Conservation (phyloP, 2,329 filamentous ascomycete genomes). For the Fusarium sp. region DNA sequence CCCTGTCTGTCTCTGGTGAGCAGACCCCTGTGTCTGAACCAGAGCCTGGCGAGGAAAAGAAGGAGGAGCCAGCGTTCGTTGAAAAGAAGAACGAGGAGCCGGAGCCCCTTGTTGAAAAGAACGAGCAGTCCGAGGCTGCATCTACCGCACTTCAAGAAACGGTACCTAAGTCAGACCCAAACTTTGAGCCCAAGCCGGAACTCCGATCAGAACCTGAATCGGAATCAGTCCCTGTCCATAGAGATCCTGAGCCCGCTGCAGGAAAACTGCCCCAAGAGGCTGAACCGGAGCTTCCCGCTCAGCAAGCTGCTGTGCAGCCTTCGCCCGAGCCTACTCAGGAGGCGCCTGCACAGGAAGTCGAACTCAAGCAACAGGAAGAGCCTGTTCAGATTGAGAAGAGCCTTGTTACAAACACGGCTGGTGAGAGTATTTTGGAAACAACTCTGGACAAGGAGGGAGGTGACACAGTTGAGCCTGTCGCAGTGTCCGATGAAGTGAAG, state of each 20-base stretch:
- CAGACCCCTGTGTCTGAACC: constrained; percentile 27
- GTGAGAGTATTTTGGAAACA: constrained; percentile 59
- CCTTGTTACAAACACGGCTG: constrained; percentile 58
- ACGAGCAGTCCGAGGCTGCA: constrained; percentile 1
- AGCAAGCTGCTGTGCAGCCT: constrained; percentile 34
- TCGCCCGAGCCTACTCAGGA: constrained; percentile 19
- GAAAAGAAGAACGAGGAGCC: constrained; percentile 12
- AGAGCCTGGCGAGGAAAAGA: constrained; percentile 7
- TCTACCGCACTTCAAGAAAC: constrained; percentile 12
- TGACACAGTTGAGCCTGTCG: constrained; percentile 52
- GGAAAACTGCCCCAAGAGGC: constrained; percentile 28
- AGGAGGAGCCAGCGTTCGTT: constrained; percentile 1
- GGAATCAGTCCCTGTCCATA: constrained; percentile 29
- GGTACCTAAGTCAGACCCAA: constrained; percentile 15
- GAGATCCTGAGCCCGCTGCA: constrained; percentile 25
- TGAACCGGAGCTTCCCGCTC: constrained; percentile 22
- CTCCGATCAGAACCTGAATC: constrained; percentile 26
- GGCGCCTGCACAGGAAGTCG: not conserved
- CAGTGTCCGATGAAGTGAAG: constrained; percentile 53
- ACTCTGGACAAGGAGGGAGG: constrained; percentile 53
- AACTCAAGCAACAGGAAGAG: constrained; percentile 10
- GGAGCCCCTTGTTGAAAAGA: constrained; percentile 15
- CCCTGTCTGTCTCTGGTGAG: constrained; percentile 50
- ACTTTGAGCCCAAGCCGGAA: constrained; percentile 26
- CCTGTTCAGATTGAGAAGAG: constrained; percentile 50